Conservation (phyloP, 2,329 filamentous ascomycete species). For the Dothideomycetes sp. region DNA sequence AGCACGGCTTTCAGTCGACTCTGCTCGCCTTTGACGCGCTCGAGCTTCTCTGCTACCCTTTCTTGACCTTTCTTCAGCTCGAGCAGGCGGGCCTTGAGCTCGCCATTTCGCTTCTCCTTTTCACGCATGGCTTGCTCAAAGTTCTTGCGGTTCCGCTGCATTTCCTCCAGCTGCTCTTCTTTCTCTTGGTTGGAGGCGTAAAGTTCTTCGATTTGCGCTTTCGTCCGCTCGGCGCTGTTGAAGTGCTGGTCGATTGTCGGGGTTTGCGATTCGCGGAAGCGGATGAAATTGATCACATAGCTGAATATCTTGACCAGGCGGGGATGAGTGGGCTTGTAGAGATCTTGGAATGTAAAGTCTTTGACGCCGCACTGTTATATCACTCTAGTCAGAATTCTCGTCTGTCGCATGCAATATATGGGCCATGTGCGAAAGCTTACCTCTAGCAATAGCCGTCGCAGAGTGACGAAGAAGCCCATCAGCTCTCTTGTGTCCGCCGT, state of each 20-base stretch:
- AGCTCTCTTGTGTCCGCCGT: slow-evolving; percentile 83
- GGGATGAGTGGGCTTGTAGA: slow-evolving; percentile 82
- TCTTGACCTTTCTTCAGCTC: slow-evolving; percentile 76
- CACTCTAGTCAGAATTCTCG: background rate
- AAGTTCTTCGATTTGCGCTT: slow-evolving; percentile 75
- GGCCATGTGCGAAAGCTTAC: no score
- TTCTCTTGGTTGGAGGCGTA: slow-evolving; percentile 81
- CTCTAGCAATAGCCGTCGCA: slow-evolving; percentile 66
- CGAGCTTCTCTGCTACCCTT: slow-evolving; percentile 68
- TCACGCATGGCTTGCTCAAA: slow-evolving; percentile 75
- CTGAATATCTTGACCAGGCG: slow-evolving; percentile 92
- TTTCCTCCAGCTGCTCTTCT: slow-evolving; percentile 66
- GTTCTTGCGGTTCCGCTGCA: slow-evolving; percentile 66
- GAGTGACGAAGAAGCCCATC: slow-evolving; percentile 86
- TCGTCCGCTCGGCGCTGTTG: slow-evolving; percentile 79
- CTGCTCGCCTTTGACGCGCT: slow-evolving; percentile 74
- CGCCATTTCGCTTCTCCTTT: slow-evolving; percentile 76
- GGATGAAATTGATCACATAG: slow-evolving; percentile 97
- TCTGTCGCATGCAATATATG: no score
- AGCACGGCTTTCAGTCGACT: slow-evolving; percentile 59
- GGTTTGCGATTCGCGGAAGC: slow-evolving; percentile 90
- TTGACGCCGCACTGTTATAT: slow-evolving; percentile 69
- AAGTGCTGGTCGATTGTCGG: slow-evolving; percentile 84
- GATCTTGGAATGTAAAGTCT: slow-evolving; percentile 86
- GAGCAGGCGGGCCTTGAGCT: slow-evolving; percentile 69